phyloP scores from a whole-genome alignment of 352 stramenopile species.

The Pelagophyceae sp. region DNA sequence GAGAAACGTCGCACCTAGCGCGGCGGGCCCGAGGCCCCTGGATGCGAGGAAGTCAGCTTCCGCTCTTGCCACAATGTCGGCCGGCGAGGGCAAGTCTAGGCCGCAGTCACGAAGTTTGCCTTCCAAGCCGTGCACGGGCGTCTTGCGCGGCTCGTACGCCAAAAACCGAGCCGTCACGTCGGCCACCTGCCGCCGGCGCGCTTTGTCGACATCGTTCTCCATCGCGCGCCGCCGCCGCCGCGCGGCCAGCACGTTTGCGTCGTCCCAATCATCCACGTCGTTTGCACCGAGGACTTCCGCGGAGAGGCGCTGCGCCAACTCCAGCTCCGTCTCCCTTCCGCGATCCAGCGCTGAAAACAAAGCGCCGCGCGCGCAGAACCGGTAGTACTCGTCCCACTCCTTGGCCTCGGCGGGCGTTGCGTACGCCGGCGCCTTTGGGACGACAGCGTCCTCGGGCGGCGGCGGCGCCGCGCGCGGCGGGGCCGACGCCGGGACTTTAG shows the following conservation, averaged over 20 bases:
- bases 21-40: background rate
- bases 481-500: background rate
- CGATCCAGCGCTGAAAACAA: slow-evolving; percentile 1
- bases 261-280: background rate
- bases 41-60: background rate
- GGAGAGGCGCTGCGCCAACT: background rate
- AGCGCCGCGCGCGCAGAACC: slow-evolving; percentile 16
- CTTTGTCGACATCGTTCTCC: background rate
- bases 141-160: background rate
- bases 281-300: background rate
- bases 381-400: slow-evolving; percentile 18
- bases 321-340: background rate
- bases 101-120: background rate
- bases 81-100: background rate
- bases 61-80: background rate
- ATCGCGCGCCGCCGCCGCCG: background rate
- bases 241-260: background rate
- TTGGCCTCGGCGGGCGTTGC: background rate
- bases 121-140: background rate
- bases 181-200: background rate
- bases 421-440: background rate
- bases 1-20: background rate
- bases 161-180: background rate
- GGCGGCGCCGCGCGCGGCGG: background rate
- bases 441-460: slow-evolving; percentile 12